Evolutionary conservation across 768 basidiomycete genomes (phyloP).

Genomic region (Fomitopsis serialis): DNA sequence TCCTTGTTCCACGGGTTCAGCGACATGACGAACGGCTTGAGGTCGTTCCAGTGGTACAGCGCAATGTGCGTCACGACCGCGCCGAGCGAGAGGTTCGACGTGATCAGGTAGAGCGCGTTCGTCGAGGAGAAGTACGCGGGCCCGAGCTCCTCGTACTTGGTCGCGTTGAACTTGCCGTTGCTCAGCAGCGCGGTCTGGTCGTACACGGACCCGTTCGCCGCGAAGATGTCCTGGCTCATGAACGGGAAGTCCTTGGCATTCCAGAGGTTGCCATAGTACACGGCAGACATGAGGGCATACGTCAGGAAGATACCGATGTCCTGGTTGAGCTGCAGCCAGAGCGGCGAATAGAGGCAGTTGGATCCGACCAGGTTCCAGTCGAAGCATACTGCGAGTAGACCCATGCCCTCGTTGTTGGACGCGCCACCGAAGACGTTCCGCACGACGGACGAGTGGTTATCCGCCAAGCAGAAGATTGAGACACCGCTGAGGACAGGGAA

Average conservation of each 20-base stretch:
- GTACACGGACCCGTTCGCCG: constrained; percentile 20
- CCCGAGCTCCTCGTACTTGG: constrained; percentile 22
- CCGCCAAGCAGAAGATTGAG: constrained; percentile 32
- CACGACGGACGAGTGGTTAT: constrained; percentile 22
- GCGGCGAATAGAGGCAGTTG: constrained; percentile 30
- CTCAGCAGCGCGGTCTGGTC: constrained; percentile 48
- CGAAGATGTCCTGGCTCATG: constrained; percentile 28
- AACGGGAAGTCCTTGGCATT: constrained; percentile 56
- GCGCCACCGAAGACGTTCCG: constrained; percentile 32
- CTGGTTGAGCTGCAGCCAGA: constrained; percentile 22
- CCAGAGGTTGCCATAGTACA: constrained; percentile 46
- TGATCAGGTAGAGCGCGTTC: constrained; percentile 29
- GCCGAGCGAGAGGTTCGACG: constrained; percentile 29
- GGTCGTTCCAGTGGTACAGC: constrained; percentile 32
- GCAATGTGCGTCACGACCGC: constrained; percentile 29
- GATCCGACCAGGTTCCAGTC: constrained; percentile 59
- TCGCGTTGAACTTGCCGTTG: constrained; percentile 23
- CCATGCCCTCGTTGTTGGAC: constrained; percentile 50
- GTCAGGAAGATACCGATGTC: constrained; percentile 25
- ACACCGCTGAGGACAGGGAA: constrained; percentile 28
- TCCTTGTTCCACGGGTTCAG: constrained; percentile 30
- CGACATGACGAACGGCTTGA: constrained; percentile 28
- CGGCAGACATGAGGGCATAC: constrained; percentile 24
- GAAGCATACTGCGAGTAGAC: constrained; percentile 50
- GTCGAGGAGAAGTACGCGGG: constrained; percentile 33